Base-by-base conservation (phyloP, 495 filamentous ascomycete genomes). In the Staphylotrichum tortipilum region DNA sequence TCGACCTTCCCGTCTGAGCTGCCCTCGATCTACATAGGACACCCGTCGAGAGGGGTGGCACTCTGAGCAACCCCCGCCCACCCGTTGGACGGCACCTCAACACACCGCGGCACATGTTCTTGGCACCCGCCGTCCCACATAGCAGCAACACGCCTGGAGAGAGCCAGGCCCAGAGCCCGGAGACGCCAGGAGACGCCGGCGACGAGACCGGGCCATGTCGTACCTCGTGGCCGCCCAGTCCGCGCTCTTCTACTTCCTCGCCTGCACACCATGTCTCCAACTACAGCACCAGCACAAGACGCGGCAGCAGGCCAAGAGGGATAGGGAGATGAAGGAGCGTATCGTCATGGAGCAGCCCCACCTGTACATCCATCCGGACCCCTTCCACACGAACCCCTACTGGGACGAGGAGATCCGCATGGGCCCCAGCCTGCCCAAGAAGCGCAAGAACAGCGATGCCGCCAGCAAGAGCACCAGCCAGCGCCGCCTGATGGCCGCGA, bases 371-470 rank as follows among this genome's bases (percentile, higher is more conserved):
- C 89, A 95, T 56, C 88, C 89, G 3, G 79, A 81, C 22, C 83
- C 89, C 5, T 89, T 85, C 63, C 79, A 78, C 42, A 92, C 87
- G 24, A 95, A 95, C 57, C 80, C 80, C 38, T 86, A 85, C 65
- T 95, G 89, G 89, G 66, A 67, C 7, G 86, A 91, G 54, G 89
- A 95, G 67, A 89, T 94, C 44, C 68, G 69, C 37, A 68, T 89
- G 64, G 89, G 89, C 0, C 89, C 89, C 6, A 80, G 80, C 1
- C 77, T 87, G 30, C 78, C 82, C 24, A 79, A 79, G 59, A 78
- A 82, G 54, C 75, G 78, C 44, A 76, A 70, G 37, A 72, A 73
- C 22, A 68, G 69, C 43, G 56, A 57, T 19, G 38, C 33, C 21
- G 15, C 47, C 15, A 72, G 69, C 52, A 76, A 76, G 58, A 77